Evolutionary conservation across 495 filamentous ascomycete species (phyloP).

Genomic region (Lasiosphaeriaceae sp.): DNA sequence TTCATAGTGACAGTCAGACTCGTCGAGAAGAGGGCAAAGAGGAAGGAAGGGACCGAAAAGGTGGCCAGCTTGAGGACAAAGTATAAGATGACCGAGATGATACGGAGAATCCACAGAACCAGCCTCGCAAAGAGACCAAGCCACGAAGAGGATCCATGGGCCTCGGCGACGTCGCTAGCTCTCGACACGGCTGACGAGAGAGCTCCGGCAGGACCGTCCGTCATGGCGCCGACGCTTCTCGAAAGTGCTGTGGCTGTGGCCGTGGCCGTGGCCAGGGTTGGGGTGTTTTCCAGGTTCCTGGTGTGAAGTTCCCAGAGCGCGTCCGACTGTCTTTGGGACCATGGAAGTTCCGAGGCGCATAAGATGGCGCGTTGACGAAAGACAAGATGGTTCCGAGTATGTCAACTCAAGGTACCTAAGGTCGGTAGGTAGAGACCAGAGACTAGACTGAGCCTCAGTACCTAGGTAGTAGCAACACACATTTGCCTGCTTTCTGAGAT

Average conservation of each 20-base stretch:
- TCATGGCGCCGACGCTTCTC: slow-evolving; percentile 5
- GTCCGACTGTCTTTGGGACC: no score
- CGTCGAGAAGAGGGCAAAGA: slow-evolving; percentile 93
- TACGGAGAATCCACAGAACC: slow-evolving; percentile 52
- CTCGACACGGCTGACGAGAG: slow-evolving; percentile 31
- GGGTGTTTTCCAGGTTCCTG: slow-evolving; percentile 10
- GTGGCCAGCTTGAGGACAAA: slow-evolving; percentile 81
- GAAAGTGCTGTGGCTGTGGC: slow-evolving; percentile 4
- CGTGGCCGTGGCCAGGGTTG: no score
- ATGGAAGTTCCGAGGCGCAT: no score
- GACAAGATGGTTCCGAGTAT: no score
- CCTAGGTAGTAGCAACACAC: no score
- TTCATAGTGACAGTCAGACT: slow-evolving; percentile 97
- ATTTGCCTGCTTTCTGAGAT: no score
- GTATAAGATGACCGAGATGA: slow-evolving; percentile 74
- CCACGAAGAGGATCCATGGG: slow-evolving; percentile 42
- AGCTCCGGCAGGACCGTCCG: slow-evolving; percentile 16
- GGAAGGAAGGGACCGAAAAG: slow-evolving; percentile 81
- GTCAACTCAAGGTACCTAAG: no score
- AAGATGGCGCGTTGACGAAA: no score
- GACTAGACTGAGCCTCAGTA: no score
- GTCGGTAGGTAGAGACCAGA: no score
- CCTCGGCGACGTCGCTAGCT: slow-evolving; percentile 35
- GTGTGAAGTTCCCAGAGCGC: background rate
- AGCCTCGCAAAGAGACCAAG: slow-evolving; percentile 42